phyloP scores from a whole-genome alignment of 73 alveolate species.

The Blepharisma stoltei region DNA sequence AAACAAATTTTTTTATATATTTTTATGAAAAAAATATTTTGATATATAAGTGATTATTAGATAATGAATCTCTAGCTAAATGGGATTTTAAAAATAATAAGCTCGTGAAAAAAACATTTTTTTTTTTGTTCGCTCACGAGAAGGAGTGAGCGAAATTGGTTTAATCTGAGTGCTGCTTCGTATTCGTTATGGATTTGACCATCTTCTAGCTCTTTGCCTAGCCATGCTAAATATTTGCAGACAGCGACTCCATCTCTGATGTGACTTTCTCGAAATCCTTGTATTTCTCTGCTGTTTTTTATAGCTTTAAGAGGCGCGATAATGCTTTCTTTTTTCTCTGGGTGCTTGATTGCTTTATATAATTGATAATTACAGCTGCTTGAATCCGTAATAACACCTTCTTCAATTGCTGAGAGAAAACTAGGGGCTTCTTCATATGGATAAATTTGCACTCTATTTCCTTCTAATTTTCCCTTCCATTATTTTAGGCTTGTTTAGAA shows the following conservation, averaged over 20 bases:
- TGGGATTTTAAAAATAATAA: no score
- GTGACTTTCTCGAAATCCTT: conserved; percentile 83
- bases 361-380: conserved; percentile 27
- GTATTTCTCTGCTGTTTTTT: conserved; percentile 79
- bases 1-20: no score
- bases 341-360: not conserved
- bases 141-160: conserved; percentile 4
- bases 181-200: conserved; percentile 37
- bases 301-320: conserved; percentile 70
- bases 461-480: no score
- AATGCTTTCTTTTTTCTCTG: conserved; percentile 31
- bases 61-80: no score
- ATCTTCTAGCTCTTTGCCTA: conserved; percentile 70
- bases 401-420: conserved; percentile 32
- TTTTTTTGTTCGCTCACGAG: no score
- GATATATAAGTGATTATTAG: no score
- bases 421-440: conserved; percentile 57
- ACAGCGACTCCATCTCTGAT: conserved; percentile 92
- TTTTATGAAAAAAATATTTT: no score
- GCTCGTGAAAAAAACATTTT: no score
- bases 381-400: conserved; percentile 33
- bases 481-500: no score
- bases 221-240: conserved; percentile 84
- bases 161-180: conserved; percentile 43
- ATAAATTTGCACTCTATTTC: conserved; percentile 43